Evolutionary conservation across 306 rosid genomes (phyloP), one percentile per base, ranked within the genome.

Genomic region (Vigna angularis): DNA sequence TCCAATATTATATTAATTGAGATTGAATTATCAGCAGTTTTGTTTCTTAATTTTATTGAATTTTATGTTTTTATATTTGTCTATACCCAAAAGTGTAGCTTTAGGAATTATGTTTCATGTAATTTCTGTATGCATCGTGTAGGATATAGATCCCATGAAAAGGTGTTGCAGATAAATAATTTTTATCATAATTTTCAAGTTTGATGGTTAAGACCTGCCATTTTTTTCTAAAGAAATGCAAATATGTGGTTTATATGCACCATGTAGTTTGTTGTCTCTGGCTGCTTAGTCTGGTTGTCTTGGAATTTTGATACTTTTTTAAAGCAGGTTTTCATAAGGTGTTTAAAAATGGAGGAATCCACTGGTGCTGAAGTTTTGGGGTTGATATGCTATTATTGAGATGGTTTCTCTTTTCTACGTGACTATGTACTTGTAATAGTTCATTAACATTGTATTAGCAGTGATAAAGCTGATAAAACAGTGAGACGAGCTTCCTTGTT

Each of bases 1-100:
- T 69, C 74, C 53, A 42, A 42, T 26, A 61, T 81, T 57, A 55
- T 47, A 15, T 47, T 15, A 22, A 62, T 50, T 70, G 22, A 56
- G 49, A 67, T 58, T 9, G 36, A 66, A 55, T 62, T 59, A 52
- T 81, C 2, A 9, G 22, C 63, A 49, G 38, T 12, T 42, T 50
- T 18, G 28, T 44, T 26, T 51, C 42, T 20, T 15, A 59, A 6
- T 9, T 48, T 7, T 17, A 30, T 56, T 18, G 17, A 3, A 28
- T 59, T 28, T 26, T 59, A n/a, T 28, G 42, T 28, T 59, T 59
- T 12, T 45, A 45, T 45, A 28, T 24, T 10, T 58, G 7, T n/a
- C 65, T 24, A 12, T 59, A 28, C 47, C 12, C 16, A 63, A 63
- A 63, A 63, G 45, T 13, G 2, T 15, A 61, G 22, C 45, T 32